Evolutionary conservation across 352 stramenopile species (phyloP).

Genomic region (Globisporangium okanoganense): DNA sequence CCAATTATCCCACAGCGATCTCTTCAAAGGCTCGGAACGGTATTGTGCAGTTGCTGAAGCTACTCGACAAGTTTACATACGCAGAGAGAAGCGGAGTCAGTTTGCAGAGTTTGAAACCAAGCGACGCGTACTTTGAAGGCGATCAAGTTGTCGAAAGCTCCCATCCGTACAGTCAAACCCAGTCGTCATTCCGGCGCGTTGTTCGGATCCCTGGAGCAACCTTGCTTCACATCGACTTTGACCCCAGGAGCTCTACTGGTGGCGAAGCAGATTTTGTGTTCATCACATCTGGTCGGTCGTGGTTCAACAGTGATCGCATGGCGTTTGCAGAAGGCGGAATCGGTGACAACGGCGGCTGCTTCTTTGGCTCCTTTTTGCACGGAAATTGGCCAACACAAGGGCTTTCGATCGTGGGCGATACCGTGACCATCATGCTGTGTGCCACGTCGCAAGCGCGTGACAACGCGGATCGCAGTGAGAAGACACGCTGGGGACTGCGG

Average conservation of each 20-base stretch:
- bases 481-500: constrained; percentile 54
- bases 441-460: constrained; percentile 53
- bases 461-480: constrained; percentile 27
- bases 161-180: constrained; percentile 61
- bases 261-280: constrained; percentile 65
- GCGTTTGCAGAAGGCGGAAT: constrained; percentile 55
- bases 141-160: constrained; percentile 53
- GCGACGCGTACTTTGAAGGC: constrained; percentile 31
- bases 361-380: constrained; percentile 47
- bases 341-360: constrained; percentile 60
- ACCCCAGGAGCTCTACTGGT: constrained; percentile 51
- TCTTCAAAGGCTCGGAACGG: constrained; percentile 21
- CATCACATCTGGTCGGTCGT: constrained; percentile 51
- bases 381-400: constrained; percentile 57
- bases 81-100: constrained; percentile 7
- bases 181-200: constrained; percentile 56
- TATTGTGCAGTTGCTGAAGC: constrained; percentile 29
- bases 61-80: constrained; percentile 19
- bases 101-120: not conserved
- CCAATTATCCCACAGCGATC: constrained; percentile 32
- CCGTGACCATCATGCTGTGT: constrained; percentile 63
- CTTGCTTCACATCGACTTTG: constrained; percentile 65
- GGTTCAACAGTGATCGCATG: constrained; percentile 55
- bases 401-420: constrained; percentile 58
- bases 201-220: constrained; percentile 50